Evolutionary conservation across 768 basidiomycete species (phyloP).

Genomic region (Boletus subparvulus): DNA sequence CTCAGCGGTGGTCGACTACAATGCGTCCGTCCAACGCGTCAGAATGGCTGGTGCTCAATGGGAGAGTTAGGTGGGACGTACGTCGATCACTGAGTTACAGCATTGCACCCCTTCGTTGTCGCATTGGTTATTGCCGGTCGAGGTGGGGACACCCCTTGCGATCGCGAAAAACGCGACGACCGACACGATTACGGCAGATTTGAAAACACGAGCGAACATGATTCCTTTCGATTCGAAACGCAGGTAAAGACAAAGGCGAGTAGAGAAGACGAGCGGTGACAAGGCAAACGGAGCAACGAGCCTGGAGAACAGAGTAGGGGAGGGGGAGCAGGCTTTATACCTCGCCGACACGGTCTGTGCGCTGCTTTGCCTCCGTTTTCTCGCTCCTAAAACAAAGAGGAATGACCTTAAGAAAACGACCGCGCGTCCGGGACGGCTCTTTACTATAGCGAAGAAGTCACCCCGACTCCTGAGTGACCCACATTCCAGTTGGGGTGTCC

Average conservation of each 20-base stretch:
- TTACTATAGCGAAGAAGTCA: conserved; percentile 7
- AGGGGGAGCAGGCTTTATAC: conserved; percentile 7
- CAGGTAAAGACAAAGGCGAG: neutral
- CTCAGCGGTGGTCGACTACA: neutral
- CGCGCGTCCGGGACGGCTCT: neutral
- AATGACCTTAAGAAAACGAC: neutral
- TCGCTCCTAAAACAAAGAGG: neutral
- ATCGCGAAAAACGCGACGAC: conserved; percentile 6
- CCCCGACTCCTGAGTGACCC: neutral
- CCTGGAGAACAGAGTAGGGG: neutral
- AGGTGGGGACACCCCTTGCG: neutral
- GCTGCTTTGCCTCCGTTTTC: neutral
- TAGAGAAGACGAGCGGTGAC: neutral
- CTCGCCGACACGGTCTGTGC: conserved; percentile 10
- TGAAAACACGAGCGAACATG: conserved; percentile 16
- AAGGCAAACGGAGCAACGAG: neutral
- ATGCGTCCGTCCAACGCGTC: neutral
- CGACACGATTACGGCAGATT: conserved; percentile 11
- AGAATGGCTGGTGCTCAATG: neutral
- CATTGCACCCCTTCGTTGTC: conserved; percentile 10
- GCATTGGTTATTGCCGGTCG: neutral
- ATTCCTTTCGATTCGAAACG: neutral
- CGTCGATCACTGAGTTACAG: neutral
- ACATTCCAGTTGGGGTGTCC: conserved; percentile 5
- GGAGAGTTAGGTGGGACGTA: neutral